Evolutionary conservation across 257 asterid species (phyloP).

Genomic region (Voacanga thouarsii): DNA sequence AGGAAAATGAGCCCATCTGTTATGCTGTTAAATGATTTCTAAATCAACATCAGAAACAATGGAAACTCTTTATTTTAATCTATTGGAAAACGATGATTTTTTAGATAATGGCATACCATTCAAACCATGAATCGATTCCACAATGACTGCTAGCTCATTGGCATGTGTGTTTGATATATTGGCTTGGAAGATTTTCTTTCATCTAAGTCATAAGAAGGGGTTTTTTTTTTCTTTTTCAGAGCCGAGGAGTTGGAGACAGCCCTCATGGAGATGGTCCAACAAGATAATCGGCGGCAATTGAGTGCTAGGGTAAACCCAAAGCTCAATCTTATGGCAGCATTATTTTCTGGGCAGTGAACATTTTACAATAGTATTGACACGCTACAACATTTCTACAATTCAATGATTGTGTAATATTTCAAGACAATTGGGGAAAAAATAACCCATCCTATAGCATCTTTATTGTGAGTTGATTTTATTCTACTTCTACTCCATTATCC

Average conservation of each 20-base stretch:
- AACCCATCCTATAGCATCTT: not conserved
- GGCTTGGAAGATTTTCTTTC: not conserved
- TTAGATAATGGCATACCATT: not conserved
- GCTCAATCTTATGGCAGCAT: not conserved
- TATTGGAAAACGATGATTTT: not conserved
- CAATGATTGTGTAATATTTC: not conserved
- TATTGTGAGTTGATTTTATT: not conserved
- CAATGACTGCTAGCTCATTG: not conserved
- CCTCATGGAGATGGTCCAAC: constrained; percentile 76
- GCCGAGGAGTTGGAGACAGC: constrained; percentile 94
- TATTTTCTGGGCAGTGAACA: not conserved
- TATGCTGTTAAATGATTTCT: not conserved
- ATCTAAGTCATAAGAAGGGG: constrained; percentile 9
- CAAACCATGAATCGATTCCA: not conserved
- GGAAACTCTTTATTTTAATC: not conserved
- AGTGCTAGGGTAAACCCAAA: constrained; percentile 62
- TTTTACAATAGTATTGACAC: not conserved
- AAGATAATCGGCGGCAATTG: constrained; percentile 80
- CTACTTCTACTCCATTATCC: not conserved
- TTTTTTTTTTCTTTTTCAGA: constrained; percentile 35
- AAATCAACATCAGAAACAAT: not conserved
- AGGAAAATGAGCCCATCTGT: not conserved
- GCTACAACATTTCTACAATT: not conserved
- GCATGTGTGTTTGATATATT: not conserved
- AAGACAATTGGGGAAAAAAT: not conserved